Evolutionary conservation across 2,329 filamentous ascomycete genomes (phyloP).

Genomic region (Trichocomaceae sp.): DNA sequence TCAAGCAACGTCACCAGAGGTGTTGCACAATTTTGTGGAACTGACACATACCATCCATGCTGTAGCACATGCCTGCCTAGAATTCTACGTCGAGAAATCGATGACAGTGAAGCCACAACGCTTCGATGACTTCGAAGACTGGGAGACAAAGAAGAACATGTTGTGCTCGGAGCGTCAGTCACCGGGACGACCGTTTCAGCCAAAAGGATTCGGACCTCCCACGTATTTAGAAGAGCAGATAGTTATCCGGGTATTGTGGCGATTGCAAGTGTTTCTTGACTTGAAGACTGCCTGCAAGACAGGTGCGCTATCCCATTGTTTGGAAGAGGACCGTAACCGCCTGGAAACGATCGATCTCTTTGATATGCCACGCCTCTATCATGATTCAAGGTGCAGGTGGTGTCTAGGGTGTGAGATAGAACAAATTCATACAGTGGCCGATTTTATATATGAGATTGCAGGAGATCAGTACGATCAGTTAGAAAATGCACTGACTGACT

Average conservation of each 20-base stretch:
- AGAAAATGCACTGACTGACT: background rate
- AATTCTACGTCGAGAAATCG: background rate
- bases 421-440: background rate
- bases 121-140: background rate
- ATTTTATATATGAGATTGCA: background rate
- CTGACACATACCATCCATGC: background rate
- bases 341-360: background rate
- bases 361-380: background rate
- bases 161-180: background rate
- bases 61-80: background rate
- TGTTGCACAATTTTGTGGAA: background rate
- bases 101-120: background rate
- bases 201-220: constrained; percentile 1
- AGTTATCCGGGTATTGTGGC: constrained; percentile 2
- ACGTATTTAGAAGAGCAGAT: constrained; percentile 5
- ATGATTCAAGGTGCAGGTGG: background rate
- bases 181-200: constrained; percentile 3
- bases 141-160: background rate
- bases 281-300: background rate
- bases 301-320: background rate
- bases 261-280: constrained; percentile 1
- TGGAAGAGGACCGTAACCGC: background rate
- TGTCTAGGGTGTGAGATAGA: background rate
- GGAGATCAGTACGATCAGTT: background rate
- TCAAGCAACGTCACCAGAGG: background rate